Evolutionary conservation across 2,329 filamentous ascomycete species (phyloP).

Genomic region (Penicillium digitatum): DNA sequence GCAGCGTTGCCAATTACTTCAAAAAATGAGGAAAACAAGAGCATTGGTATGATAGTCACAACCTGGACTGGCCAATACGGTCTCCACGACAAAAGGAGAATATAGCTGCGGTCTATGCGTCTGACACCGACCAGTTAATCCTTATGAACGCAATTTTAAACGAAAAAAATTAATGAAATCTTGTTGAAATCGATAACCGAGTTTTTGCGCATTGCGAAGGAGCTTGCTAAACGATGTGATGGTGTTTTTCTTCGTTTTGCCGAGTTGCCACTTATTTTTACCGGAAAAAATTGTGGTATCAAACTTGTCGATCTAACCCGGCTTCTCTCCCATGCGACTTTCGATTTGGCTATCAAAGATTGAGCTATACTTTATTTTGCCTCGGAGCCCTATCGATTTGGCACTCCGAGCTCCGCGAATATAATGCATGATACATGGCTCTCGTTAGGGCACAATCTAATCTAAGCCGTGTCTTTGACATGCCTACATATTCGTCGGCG

Average conservation of each 20-base stretch:
- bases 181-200: neutral
- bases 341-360: slow-evolving; percentile 3
- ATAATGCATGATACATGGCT: neutral
- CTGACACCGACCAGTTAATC: neutral
- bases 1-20: slow-evolving; percentile 2
- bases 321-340: slow-evolving; percentile 5
- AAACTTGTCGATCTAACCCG: slow-evolving; percentile 9
- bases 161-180: neutral
- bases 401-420: neutral
- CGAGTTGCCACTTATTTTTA: slow-evolving; percentile 8
- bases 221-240: slow-evolving; percentile 7
- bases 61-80: neutral
- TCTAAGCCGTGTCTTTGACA: neutral
- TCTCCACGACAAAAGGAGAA: slow-evolving; percentile 5
- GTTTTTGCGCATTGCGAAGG: slow-evolving; percentile 4
- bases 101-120: slow-evolving; percentile 4
- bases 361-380: neutral
- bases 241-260: slow-evolving; percentile 9
- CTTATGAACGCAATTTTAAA: neutral
- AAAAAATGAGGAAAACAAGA: neutral
- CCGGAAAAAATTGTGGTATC: slow-evolving; percentile 7
- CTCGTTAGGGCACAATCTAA: neutral
- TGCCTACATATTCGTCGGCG: slow-evolving; percentile 3
- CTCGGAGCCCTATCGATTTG: neutral
- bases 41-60: neutral